Conservation (phyloP, 1,139 yeast species). For the Yamadazyma epiphylla region DNA sequence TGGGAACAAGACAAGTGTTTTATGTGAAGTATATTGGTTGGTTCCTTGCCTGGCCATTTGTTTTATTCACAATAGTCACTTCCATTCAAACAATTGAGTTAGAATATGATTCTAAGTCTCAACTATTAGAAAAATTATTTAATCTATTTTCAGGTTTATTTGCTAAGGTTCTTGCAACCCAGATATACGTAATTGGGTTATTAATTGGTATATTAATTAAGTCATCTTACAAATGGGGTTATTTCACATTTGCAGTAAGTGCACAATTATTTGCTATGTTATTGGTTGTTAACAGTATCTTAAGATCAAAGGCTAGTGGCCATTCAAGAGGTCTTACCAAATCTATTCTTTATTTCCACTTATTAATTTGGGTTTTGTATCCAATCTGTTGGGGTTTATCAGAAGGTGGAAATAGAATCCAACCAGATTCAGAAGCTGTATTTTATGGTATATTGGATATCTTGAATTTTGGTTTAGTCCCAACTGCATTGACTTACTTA, state of each 20-base stretch:
- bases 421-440: constrained; percentile 64
- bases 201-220: constrained; percentile 52
- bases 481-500: constrained; percentile 31
- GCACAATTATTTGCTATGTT: constrained; percentile 37
- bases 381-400: constrained; percentile 60
- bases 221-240: constrained; percentile 68
- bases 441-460: constrained; percentile 63
- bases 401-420: constrained; percentile 66
- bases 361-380: constrained; percentile 45
- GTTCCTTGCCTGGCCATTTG: constrained; percentile 61
- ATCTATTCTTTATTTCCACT: constrained; percentile 24
- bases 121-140: constrained; percentile 21
- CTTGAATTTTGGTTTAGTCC: constrained; percentile 40
- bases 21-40: constrained; percentile 66
- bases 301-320: constrained; percentile 10
- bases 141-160: constrained; percentile 21
- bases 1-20: constrained; percentile 57
- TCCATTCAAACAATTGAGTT: constrained; percentile 34
- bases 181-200: constrained; percentile 49
- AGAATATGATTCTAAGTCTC: constrained; percentile 14
- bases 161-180: constrained; percentile 39
- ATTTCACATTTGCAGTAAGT: constrained; percentile 40
- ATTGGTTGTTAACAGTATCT: constrained; percentile 18
- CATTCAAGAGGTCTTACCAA: constrained; percentile 9
- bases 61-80: constrained; percentile 44